These are phyloP conservation scores for Tetrastigma voinierianum DNA, from an alignment of 164 flowering plant genomes.

Conservation along the genomic window DNA sequence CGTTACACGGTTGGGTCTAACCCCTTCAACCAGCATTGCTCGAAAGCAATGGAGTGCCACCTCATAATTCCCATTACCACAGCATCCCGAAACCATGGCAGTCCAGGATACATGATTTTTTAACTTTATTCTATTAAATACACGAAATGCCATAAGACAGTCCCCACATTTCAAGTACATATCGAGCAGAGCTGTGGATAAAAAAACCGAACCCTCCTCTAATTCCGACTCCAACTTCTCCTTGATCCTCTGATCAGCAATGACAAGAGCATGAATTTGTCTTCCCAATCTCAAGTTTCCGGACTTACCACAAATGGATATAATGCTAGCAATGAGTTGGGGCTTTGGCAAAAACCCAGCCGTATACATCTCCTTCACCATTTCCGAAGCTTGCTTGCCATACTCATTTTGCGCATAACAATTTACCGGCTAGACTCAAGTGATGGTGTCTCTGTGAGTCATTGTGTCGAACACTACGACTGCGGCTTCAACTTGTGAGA, in stretches of 20 bases:
- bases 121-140: conserved; percentile 38
- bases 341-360: conserved; percentile 37
- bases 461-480: conserved; percentile 48
- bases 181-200: conserved; percentile 52
- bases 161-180: conserved; percentile 44
- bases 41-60: conserved; percentile 40
- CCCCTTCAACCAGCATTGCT: conserved; percentile 44
- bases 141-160: conserved; percentile 28
- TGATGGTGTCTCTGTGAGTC: conserved; percentile 46
- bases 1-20: conserved; percentile 54
- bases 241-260: conserved; percentile 27
- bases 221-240: not conserved
- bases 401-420: conserved; percentile 47
- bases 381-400: conserved; percentile 20
- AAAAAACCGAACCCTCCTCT: conserved; percentile 21
- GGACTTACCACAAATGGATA: conserved; percentile 30
- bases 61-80: conserved; percentile 17
- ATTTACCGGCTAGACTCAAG: conserved; percentile 56
- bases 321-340: conserved; percentile 43
- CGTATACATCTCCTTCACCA: conserved; percentile 31
- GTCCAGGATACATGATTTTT: conserved; percentile 70
- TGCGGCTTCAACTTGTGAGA: conserved; percentile 22
- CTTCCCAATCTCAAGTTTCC: conserved; percentile 34
- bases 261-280: conserved; percentile 42
- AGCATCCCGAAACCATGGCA: conserved; percentile 51